These are phyloP conservation scores for Fusarium stilboides DNA, from an alignment of 2,329 filamentous ascomycete species.

Conservation along the genomic window DNA sequence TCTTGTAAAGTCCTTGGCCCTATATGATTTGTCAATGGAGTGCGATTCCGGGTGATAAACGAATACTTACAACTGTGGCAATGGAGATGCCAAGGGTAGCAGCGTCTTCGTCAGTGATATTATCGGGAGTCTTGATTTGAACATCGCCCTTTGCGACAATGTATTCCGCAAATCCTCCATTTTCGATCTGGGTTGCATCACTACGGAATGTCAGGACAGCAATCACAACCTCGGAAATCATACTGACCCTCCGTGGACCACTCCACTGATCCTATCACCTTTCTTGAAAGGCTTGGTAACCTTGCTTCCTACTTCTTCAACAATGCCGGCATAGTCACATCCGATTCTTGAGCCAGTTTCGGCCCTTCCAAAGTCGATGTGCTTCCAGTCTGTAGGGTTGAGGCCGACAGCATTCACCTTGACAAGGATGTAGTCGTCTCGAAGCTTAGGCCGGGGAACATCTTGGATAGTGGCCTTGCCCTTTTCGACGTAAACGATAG, in stretches of 20 bases:
- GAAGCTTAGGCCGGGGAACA: conserved; percentile 14
- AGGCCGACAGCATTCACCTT: conserved; percentile 53
- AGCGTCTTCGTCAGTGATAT: conserved; percentile 60
- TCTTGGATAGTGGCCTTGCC: conserved; percentile 19
- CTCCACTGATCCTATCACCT: conserved; percentile 62
- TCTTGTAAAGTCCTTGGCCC: conserved; percentile 64
- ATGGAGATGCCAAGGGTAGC: conserved; percentile 61
- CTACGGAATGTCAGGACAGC: not conserved
- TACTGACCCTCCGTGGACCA: conserved; percentile 28
- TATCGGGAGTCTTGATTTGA: conserved; percentile 61
- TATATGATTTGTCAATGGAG: not conserved
- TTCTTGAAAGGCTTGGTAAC: conserved; percentile 58
- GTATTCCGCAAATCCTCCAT: conserved; percentile 61
- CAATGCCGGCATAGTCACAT: conserved; percentile 64
- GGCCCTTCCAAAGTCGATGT: conserved; percentile 39
- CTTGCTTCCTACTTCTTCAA: conserved; percentile 61
- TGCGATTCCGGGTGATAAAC: too few relatives aligned
- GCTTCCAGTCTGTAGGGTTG: conserved; percentile 56
- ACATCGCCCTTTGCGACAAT: conserved; percentile 58
- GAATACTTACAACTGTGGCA: conserved; percentile 51
- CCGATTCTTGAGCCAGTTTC: conserved; percentile 50
- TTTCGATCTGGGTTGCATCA: conserved; percentile 26
- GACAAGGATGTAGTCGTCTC: conserved; percentile 51
- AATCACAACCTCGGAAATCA: not conserved
- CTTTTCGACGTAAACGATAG: conserved; percentile 19